Evolutionary conservation across 75 land plant species (phyloP).

Genomic region (Azolla pinnata): DNA sequence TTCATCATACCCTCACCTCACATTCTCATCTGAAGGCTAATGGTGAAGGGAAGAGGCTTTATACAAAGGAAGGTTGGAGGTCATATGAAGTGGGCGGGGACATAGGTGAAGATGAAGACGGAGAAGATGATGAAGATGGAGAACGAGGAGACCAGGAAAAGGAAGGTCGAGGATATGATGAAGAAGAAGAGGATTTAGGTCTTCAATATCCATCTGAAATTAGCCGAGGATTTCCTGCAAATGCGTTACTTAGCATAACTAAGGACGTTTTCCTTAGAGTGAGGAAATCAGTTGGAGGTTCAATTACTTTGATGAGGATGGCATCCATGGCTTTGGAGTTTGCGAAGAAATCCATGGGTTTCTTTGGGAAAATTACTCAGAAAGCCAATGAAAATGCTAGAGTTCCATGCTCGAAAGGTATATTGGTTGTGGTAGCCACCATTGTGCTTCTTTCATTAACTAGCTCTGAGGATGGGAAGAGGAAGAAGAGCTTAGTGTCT

Average conservation of each 20-base stretch:
- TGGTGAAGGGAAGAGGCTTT: not conserved
- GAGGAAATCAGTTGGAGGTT: slow-evolving; percentile 2
- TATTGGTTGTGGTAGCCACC: slow-evolving; percentile 37
- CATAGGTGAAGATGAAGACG: slow-evolving; percentile 4
- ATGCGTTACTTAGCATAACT: slow-evolving; percentile 7
- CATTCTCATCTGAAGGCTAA: too few species aligned
- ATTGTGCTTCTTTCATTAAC: slow-evolving; percentile 33
- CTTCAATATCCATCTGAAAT: too few species aligned
- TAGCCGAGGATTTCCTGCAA: too few species aligned
- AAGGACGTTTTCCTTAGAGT: slow-evolving; percentile 16
- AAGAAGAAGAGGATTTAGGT: too few species aligned
- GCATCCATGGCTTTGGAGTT: not conserved
- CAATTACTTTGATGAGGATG: too few species aligned
- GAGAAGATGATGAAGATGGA: not conserved
- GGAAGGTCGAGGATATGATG: too few species aligned
- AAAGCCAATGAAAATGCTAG: slow-evolving; percentile 9
- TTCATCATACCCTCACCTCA: not conserved
- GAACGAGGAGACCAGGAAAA: not conserved
- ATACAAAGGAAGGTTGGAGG: not conserved
- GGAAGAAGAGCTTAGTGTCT: slow-evolving; percentile 1
- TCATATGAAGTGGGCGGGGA: slow-evolving; percentile 2
- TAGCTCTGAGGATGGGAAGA: slow-evolving; percentile 16
- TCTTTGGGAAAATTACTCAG: not conserved
- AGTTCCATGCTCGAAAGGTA: slow-evolving; percentile 29
- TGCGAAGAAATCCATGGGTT: not conserved